Evolutionary conservation across 2,329 filamentous ascomycete species (phyloP).

Genomic region (Epichloe amarillans): DNA sequence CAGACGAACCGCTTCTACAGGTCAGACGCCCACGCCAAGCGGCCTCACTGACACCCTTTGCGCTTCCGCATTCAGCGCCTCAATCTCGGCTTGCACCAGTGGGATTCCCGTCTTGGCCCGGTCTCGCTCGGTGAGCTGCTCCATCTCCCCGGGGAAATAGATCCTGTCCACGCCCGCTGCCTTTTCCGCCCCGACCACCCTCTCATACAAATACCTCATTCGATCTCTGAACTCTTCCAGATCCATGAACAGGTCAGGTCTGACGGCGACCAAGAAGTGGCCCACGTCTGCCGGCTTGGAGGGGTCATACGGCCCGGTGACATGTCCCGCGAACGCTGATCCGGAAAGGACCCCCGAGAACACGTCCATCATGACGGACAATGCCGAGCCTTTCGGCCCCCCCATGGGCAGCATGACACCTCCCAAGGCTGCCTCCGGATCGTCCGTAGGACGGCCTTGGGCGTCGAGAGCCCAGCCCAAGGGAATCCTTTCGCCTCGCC

Average conservation of each 20-base stretch:
- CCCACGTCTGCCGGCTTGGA: conserved; percentile 57
- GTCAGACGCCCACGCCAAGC: neutral
- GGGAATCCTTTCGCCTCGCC: conserved; percentile 57
- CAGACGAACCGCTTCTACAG: neutral
- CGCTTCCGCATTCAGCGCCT: conserved; percentile 41
- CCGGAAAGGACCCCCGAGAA: conserved; percentile 75
- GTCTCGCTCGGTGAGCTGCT: conserved; percentile 39
- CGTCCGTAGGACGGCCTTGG: conserved; percentile 55
- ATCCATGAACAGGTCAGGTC: conserved; percentile 61
- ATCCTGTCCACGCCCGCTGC: conserved; percentile 43
- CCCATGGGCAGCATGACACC: conserved; percentile 82
- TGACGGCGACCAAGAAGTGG: conserved; percentile 60
- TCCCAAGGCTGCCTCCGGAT: conserved; percentile 55
- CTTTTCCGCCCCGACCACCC: conserved; percentile 39
- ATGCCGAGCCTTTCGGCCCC: conserved; percentile 65
- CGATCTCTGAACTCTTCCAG: conserved; percentile 54
- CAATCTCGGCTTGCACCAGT: conserved; percentile 41
- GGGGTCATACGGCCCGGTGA: conserved; percentile 64
- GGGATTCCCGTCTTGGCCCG: conserved; percentile 44
- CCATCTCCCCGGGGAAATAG: conserved; percentile 50
- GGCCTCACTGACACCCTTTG: conserved; percentile 24
- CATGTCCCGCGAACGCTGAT: conserved; percentile 64
- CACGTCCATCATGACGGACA: conserved; percentile 80
- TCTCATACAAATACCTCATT: conserved; percentile 41
- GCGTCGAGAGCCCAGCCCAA: conserved; percentile 61